Conservation (phyloP, 192 early-diverging fungal species). For the Backusella mclennaniae region DNA sequence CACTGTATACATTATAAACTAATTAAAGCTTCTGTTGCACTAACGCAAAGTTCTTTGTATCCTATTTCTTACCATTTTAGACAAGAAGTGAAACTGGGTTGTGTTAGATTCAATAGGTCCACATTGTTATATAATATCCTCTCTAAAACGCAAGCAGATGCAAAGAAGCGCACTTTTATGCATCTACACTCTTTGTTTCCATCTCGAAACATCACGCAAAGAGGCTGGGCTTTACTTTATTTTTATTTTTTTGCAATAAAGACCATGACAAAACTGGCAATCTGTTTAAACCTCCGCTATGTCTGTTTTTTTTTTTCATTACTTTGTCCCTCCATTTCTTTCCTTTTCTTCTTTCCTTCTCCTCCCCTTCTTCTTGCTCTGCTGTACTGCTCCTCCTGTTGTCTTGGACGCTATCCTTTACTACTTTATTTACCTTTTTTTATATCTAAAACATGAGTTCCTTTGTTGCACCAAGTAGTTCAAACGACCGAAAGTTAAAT, state of each 20-base stretch:
- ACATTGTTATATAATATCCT: too few relatives aligned
- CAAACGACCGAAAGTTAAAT: slow-evolving; percentile 5
- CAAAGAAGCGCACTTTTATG: neutral
- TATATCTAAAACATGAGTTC: neutral
- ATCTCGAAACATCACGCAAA: neutral
- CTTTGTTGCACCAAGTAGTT: neutral
- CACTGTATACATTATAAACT: too few relatives aligned
- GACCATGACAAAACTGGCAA: neutral
- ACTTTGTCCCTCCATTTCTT: neutral
- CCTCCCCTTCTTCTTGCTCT: neutral
- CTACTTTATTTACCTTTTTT: neutral
- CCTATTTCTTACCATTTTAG: too few relatives aligned
- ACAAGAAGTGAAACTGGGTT: neutral
- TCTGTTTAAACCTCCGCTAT: neutral
- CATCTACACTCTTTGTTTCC: neutral
- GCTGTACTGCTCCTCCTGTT: neutral
- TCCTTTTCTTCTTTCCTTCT: neutral
- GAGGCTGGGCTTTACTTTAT: neutral
- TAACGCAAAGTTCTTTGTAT: too few relatives aligned
- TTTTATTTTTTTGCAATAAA: neutral
- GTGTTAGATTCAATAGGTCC: neutral
- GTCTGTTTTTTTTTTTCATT: neutral
- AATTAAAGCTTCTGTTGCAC: too few relatives aligned
- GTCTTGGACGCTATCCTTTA: neutral
- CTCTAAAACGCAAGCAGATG: neutral